phyloP scores from a whole-genome alignment of 441 rosid genomes.

The Pelargonium myrrhifolium region DNA sequence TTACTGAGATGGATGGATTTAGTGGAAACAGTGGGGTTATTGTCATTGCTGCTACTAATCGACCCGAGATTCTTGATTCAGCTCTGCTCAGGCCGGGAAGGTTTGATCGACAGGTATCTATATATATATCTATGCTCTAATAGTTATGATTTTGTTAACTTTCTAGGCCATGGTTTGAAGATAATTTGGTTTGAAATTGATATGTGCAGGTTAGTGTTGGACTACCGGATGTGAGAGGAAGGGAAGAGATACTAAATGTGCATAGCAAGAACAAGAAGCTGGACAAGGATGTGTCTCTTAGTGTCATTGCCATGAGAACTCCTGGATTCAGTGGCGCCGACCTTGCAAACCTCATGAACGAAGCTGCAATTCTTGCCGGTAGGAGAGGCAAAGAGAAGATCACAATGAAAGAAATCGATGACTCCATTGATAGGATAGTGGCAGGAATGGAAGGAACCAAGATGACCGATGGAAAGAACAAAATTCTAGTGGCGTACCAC shows the following conservation, averaged over 20 bases:
- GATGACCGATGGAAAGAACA: slow-evolving; percentile 68
- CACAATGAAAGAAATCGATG: slow-evolving; percentile 49
- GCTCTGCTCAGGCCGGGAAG: slow-evolving; percentile 73
- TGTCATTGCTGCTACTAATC: slow-evolving; percentile 64
- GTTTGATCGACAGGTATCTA: slow-evolving; percentile 71
- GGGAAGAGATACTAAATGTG: slow-evolving; percentile 65
- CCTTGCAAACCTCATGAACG: slow-evolving; percentile 72
- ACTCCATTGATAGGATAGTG: slow-evolving; percentile 53
- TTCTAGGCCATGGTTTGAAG: no score
- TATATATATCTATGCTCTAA: neutral
- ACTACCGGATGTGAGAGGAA: slow-evolving; percentile 66
- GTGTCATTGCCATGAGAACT: slow-evolving; percentile 59
- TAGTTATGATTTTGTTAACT: no score
- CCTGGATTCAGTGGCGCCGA: slow-evolving; percentile 84
- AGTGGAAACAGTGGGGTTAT: slow-evolving; percentile 59
- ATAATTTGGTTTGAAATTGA: no score
- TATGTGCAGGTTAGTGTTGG: slow-evolving; percentile 48
- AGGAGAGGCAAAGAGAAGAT: slow-evolving; percentile 55
- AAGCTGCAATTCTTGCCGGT: slow-evolving; percentile 69
- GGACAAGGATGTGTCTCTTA: slow-evolving; percentile 41
- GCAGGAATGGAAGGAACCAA: slow-evolving; percentile 74
- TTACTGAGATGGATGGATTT: slow-evolving; percentile 75
- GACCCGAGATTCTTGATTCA: slow-evolving; percentile 68
- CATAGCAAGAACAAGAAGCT: slow-evolving; percentile 64
- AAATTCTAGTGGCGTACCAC: slow-evolving; percentile 59